Percentiles rank a stretch among this genome's conserved stretches.
Conservation (phyloP, 2,329 filamentous ascomycete genomes). For the Colletotrichum sansevieriae region DNA sequence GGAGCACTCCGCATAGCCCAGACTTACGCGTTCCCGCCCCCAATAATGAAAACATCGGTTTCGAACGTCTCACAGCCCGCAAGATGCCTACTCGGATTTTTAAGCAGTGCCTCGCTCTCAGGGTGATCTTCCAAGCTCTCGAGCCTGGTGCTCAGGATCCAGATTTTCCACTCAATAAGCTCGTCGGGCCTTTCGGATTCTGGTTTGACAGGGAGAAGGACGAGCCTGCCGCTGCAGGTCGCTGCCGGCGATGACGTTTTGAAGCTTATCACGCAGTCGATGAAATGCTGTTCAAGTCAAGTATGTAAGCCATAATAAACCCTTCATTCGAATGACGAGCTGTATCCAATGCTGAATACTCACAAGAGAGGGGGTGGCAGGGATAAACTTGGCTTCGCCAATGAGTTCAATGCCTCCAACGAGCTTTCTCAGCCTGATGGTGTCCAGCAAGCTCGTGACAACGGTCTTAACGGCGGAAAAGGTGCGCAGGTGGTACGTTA, state of each 20-base stretch:
- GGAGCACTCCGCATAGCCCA: too few species aligned
- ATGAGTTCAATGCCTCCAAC: conserved; percentile 11
- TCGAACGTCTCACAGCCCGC: conserved; percentile 42
- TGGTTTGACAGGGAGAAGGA: conserved; percentile 47
- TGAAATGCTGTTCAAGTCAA: conserved; percentile 10
- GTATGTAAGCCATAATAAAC: not conserved
- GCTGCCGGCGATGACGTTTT: conserved; percentile 48
- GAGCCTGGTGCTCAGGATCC: conserved; percentile 50
- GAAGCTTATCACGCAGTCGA: conserved; percentile 47
- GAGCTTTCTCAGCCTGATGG: not conserved
- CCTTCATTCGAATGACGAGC: not conserved
- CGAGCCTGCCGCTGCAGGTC: conserved; percentile 48
- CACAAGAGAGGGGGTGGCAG: conserved; percentile 12
- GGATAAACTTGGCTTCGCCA: conserved; percentile 20
- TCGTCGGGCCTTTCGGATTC: not conserved
- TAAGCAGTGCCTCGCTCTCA: conserved; percentile 47
- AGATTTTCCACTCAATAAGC: conserved; percentile 50
- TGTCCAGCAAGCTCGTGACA: conserved; percentile 3
- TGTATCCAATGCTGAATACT: not conserved
- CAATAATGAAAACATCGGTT: conserved; percentile 52
- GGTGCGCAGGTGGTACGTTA: conserved; percentile 34
- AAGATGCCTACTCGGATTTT: conserved; percentile 41
- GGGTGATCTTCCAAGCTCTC: conserved; percentile 44
- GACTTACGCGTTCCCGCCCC: conserved; percentile 51
- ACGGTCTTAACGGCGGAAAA: not conserved